These are phyloP conservation scores for Stagonosporopsis chrysanthemi DNA, from an alignment of 2,329 filamentous ascomycete genomes.

Conservation along the genomic window DNA sequence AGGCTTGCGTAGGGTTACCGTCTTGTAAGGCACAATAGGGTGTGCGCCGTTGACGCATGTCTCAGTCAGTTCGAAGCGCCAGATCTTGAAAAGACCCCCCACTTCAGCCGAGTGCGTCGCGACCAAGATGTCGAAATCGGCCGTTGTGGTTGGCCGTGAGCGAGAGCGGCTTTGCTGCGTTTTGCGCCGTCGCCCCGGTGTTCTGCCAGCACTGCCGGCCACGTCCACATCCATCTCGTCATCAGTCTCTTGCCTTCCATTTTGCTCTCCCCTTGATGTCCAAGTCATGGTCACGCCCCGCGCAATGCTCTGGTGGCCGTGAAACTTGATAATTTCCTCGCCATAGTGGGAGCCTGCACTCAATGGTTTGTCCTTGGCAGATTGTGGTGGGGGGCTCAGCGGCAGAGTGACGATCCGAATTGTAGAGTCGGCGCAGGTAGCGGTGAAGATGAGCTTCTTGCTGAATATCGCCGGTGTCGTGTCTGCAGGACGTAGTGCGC, in stretches of 20 bases:
- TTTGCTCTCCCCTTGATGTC: slow-evolving; percentile 46
- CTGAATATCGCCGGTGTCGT: slow-evolving; percentile 58
- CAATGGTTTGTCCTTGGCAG: slow-evolving; percentile 36
- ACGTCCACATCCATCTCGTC: slow-evolving; percentile 50
- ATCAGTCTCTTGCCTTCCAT: slow-evolving; percentile 25
- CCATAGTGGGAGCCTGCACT: slow-evolving; percentile 42
- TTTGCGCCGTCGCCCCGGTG: slow-evolving; percentile 28
- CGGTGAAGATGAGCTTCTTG: slow-evolving; percentile 61
- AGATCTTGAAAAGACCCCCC: slow-evolving; percentile 51
- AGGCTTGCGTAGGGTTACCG: slow-evolving; percentile 58
- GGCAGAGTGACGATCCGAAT: slow-evolving; percentile 64
- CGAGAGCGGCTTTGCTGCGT: slow-evolving; percentile 33
- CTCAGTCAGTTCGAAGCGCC: slow-evolving; percentile 50
- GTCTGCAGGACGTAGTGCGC: slow-evolving; percentile 40
- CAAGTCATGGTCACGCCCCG: slow-evolving; percentile 62
- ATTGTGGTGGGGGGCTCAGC: slow-evolving; percentile 59
- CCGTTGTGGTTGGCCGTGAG: slow-evolving; percentile 27
- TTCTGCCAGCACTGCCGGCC: slow-evolving; percentile 30
- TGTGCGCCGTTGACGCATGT: slow-evolving; percentile 47
- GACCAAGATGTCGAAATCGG: slow-evolving; percentile 51
- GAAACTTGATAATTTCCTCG: slow-evolving; percentile 59
- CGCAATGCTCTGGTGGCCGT: slow-evolving; percentile 60
- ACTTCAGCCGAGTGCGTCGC: slow-evolving; percentile 52
- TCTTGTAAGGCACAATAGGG: slow-evolving; percentile 54
- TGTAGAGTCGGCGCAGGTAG: slow-evolving; percentile 65